Percentiles rank a stretch among this genome's conserved stretches.
Evolutionary conservation across 2,329 filamentous ascomycete species (phyloP).

Genomic region (Talaromyces sp.): DNA sequence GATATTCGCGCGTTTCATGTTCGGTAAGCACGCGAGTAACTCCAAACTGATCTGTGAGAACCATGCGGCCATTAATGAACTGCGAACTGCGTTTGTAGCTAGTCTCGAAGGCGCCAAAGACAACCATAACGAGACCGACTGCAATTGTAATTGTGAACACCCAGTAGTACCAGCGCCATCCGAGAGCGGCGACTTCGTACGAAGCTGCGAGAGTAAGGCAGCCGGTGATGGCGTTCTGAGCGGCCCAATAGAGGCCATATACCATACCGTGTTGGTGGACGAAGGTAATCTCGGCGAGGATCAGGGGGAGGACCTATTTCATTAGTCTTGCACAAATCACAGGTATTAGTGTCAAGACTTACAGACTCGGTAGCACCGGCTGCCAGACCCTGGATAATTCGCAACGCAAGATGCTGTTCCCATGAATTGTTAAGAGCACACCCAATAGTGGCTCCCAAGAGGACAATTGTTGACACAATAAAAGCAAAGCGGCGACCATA

Average conservation of each 20-base stretch:
- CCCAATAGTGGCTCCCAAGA: slow-evolving; percentile 36
- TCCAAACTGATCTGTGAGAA: slow-evolving; percentile 43
- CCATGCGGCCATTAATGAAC: slow-evolving; percentile 35
- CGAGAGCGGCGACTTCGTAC: slow-evolving; percentile 37
- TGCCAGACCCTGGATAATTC: slow-evolving; percentile 40
- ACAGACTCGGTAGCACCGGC: slow-evolving; percentile 43
- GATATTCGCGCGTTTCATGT: slow-evolving; percentile 29
- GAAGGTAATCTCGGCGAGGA: slow-evolving; percentile 43
- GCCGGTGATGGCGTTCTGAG: slow-evolving; percentile 37
- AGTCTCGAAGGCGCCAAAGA: slow-evolving; percentile 45
- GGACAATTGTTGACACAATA: slow-evolving; percentile 32
- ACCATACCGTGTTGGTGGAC: slow-evolving; percentile 40
- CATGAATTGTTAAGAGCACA: slow-evolving; percentile 37
- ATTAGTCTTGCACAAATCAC: not conserved
- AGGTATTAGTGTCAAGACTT: not conserved
- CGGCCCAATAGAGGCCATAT: slow-evolving; percentile 43
- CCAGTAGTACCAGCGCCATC: slow-evolving; percentile 48
- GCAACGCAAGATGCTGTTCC: slow-evolving; percentile 38
- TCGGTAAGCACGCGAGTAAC: slow-evolving; percentile 38
- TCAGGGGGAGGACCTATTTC: slow-evolving; percentile 33
- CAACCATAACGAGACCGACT: slow-evolving; percentile 37
- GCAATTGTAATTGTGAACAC: slow-evolving; percentile 39
- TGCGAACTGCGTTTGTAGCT: slow-evolving; percentile 37
- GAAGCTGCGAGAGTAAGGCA: slow-evolving; percentile 36
- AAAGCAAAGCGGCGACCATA: slow-evolving; percentile 41